Evolutionary conservation across 1,284 basidiomycete genomes (phyloP).

Genomic region (Peniophora sp.): DNA sequence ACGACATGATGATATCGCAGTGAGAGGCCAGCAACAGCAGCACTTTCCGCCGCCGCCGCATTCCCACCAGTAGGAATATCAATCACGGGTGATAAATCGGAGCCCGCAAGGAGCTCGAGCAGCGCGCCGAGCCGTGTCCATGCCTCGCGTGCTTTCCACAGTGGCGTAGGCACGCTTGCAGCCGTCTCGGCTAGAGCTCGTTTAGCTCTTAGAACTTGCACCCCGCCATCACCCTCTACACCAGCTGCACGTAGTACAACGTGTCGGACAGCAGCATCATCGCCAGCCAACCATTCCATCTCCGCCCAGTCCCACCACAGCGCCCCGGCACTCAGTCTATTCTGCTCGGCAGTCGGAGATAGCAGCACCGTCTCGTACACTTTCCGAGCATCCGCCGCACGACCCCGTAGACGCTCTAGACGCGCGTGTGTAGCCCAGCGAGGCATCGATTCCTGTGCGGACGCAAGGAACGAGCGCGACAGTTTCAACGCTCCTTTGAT

Average conservation of each 20-base stretch:
- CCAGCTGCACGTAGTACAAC: conserved; percentile 48
- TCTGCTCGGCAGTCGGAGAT: conserved; percentile 28
- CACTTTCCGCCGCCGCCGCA: conserved; percentile 44
- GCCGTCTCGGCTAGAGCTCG: conserved; percentile 46
- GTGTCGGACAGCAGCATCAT: conserved; percentile 39
- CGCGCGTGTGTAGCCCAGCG: conserved; percentile 82
- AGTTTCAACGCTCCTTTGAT: conserved; percentile 65
- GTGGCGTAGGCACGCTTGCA: conserved; percentile 17
- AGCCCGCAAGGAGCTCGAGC: conserved; percentile 50
- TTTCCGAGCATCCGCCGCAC: conserved; percentile 69
- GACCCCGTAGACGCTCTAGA: conserved; percentile 68
- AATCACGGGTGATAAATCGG: conserved; percentile 37
- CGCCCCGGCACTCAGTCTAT: conserved; percentile 29
- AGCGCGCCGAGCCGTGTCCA: conserved; percentile 61
- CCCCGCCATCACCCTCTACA: conserved; percentile 40
- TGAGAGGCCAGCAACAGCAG: conserved; percentile 47
- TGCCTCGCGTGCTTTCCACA: conserved; percentile 48
- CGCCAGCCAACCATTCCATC: conserved; percentile 74
- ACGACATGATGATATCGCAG: conserved; percentile 58
- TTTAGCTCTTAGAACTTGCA: conserved; percentile 51
- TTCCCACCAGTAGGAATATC: conserved; percentile 23
- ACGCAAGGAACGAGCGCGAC: conserved; percentile 65
- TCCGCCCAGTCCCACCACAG: conserved; percentile 89
- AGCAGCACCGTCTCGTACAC: conserved; percentile 69
- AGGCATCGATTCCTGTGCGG: conserved; percentile 53